phyloP scores from a whole-genome alignment of 257 asterid genomes.

The Plantago ovata region DNA sequence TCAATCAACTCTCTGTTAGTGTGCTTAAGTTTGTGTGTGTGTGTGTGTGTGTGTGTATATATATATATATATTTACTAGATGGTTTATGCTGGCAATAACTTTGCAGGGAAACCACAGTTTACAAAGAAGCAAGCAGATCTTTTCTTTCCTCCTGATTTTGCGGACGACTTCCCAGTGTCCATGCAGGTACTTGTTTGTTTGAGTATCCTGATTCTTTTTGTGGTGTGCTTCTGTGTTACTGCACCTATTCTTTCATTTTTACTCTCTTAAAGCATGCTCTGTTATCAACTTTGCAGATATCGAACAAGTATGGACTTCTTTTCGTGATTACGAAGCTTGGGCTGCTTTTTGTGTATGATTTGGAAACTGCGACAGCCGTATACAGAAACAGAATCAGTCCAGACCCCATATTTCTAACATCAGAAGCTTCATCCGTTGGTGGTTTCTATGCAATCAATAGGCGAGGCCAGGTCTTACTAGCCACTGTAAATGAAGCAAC shows the following conservation, averaged over 20 bases:
- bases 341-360: constrained; percentile 67
- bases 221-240: not conserved
- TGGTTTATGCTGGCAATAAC: constrained; percentile 17
- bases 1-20: not conserved
- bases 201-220: constrained; percentile 1
- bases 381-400: constrained; percentile 91
- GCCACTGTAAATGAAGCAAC: constrained; percentile 94
- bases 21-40: constrained; percentile 5
- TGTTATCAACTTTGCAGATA: constrained; percentile 50
- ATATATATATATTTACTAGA: constrained; percentile 3
- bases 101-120: constrained; percentile 76
- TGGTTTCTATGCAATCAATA: constrained; percentile 85
- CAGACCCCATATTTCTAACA: constrained; percentile 86
- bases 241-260: not conserved
- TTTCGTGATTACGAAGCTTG: constrained; percentile 66
- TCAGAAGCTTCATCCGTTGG: constrained; percentile 89
- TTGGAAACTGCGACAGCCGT: constrained; percentile 78
- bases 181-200: constrained; percentile 65
- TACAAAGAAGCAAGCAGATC: constrained; percentile 88
- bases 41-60: too few species aligned
- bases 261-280: not conserved
- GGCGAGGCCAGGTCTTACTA: constrained; percentile 93
- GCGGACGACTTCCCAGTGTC: constrained; percentile 92
- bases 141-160: constrained; percentile 95
- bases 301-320: constrained; percentile 60